Evolutionary conservation across 352 stramenopile genomes (phyloP).

Genomic region (Phytophthora cryptogea): DNA sequence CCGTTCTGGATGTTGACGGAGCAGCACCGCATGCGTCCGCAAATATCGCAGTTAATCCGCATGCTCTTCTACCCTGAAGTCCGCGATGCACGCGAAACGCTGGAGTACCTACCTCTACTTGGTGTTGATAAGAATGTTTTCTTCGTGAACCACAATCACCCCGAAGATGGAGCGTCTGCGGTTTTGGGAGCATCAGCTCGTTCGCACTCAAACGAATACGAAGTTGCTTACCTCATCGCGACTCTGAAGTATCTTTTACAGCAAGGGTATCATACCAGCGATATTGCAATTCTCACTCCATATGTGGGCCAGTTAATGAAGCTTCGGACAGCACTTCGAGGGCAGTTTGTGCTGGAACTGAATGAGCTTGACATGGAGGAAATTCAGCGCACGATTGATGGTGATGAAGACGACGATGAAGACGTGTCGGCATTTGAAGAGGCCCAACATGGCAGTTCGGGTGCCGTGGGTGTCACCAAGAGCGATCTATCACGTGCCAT

Average conservation of each 20-base stretch:
- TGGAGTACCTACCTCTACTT: conserved; percentile 48
- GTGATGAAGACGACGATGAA: conserved; percentile 37
- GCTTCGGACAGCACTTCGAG: conserved; percentile 49
- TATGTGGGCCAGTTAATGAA: conserved; percentile 82
- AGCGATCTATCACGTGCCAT: conserved; percentile 38
- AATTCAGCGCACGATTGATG: conserved; percentile 47
- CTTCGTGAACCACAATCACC: conserved; percentile 73
- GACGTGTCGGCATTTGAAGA: conserved; percentile 14
- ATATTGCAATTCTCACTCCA: conserved; percentile 82
- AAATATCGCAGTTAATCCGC: conserved; percentile 79
- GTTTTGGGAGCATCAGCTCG: conserved; percentile 28
- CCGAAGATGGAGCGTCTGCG: conserved; percentile 36
- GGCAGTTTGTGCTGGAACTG: conserved; percentile 42
- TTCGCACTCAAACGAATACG: conserved; percentile 71
- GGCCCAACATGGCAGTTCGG: conserved; percentile 5
- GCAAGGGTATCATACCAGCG: conserved; percentile 62
- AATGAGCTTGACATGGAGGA: conserved; percentile 48
- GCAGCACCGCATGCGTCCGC: conserved; percentile 81
- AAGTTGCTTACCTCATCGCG: conserved; percentile 69
- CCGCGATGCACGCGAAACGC: conserved; percentile 57
- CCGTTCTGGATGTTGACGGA: conserved; percentile 59
- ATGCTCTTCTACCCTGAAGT: conserved; percentile 69
- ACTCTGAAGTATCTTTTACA: conserved; percentile 73
- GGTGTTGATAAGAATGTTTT: conserved; percentile 67
- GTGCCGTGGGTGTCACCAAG: conserved; percentile 27